A percentile compares a stretch with the other conserved stretches of the same genome.
phyloP scores from a whole-genome alignment of 768 basidiomycete species.

The Phlebiopsis gigantea region DNA sequence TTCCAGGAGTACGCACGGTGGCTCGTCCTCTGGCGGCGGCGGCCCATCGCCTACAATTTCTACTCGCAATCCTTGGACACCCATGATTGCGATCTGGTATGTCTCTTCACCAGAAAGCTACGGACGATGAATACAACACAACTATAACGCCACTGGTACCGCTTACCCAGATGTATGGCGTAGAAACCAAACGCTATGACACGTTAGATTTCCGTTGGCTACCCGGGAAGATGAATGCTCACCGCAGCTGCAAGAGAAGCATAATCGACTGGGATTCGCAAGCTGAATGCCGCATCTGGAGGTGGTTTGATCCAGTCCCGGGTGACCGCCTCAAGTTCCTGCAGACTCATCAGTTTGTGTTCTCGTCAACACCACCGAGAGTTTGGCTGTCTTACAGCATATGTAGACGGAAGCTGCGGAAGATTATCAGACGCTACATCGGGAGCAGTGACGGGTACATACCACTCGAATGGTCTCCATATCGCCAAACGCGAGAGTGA shows the following conservation, averaged over 20 bases:
- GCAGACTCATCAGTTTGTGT: background rate
- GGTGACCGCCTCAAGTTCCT: conserved; percentile 80
- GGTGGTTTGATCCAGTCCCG: conserved; percentile 86
- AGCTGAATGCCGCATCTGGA: conserved; percentile 66
- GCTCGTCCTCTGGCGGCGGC: conserved; percentile 72
- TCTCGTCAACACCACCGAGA: background rate
- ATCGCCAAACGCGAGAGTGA: conserved; percentile 78
- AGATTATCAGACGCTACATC: conserved; percentile 5
- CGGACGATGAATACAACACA: conserved; percentile 13
- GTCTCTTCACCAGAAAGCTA: conserved; percentile 83
- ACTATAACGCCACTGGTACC: conserved; percentile 8
- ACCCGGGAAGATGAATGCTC: conserved; percentile 24
- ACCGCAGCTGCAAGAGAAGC: conserved; percentile 83
- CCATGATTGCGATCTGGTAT: conserved; percentile 83
- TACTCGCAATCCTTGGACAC: conserved; percentile 75
- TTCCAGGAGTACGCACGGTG: conserved; percentile 52
- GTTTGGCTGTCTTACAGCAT: conserved; percentile 39
- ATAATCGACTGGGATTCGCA: conserved; percentile 84
- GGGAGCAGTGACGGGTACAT: conserved; percentile 10
- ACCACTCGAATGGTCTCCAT: conserved; percentile 85
- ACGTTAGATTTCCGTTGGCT: background rate
- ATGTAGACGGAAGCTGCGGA: conserved; percentile 62
- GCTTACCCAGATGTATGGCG: conserved; percentile 79
- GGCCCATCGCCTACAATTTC: conserved; percentile 85
- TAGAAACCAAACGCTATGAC: conserved; percentile 66